Base-by-base conservation (phyloP, 192 early-diverging fungal species). In the Podila epicladia region DNA sequence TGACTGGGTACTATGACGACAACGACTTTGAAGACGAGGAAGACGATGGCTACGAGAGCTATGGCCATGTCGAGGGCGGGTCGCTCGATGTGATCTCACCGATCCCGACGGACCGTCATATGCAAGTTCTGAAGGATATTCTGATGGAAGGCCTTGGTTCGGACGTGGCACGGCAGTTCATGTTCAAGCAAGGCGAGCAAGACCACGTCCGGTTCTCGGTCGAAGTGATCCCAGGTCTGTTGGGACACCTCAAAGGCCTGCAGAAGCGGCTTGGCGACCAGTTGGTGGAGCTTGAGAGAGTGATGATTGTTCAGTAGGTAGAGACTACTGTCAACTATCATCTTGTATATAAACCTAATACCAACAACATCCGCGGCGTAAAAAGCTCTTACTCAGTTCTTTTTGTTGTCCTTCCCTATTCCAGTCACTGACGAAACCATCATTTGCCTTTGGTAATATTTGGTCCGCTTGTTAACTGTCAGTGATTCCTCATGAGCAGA, bases 91-190 rank as follows among this genome's bases (percentile, higher is more conserved):
- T 74, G 22, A 72, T 82, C 37, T 71, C 80, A 12, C 67, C 71
- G n/a, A 85, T 78, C 51, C 79, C 84, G 22, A 74, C 84, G 7
- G 75, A 82, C 38, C 79, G 79, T 5, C 84, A 82, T 69, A 67
- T 82, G 68, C 69, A 82, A 58, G 75, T 85, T 4, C 68, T 85
- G 33, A 76, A 82, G 33, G 82, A 79, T 60, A 82, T 85, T 38
- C 48, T 85, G 19, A 67, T 74, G 61, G 78, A 82, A 24, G 72
- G 75, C 7, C 35, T 82, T 15, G 83, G 83, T 0, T 59, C 73
- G 7, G 74, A 82, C 38, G 74, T 72, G 51, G 73, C 80, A 3
- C 58, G 72, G 3, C 73, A 72, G 64, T 82, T 55, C 41, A 75
- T 75, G 72, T 82, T 84, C 31, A 82, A 69, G 22, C 69, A 67